Evolutionary conservation across 2,329 filamentous ascomycete genomes (phyloP).

Genomic region (Aspergillus clavatus): DNA sequence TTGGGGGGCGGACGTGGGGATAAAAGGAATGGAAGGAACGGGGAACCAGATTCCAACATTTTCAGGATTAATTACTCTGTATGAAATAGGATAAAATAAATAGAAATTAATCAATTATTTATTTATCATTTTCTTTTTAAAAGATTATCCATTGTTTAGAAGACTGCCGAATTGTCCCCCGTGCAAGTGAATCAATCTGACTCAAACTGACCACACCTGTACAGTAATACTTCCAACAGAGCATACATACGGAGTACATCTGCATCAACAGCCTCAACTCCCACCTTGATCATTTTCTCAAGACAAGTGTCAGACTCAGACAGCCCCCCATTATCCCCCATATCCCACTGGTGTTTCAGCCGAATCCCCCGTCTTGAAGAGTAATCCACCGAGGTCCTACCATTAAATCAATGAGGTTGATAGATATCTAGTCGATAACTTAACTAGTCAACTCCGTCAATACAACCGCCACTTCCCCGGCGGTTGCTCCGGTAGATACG

Average conservation of each 20-base stretch:
- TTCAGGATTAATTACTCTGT: neutral
- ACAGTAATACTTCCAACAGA: neutral
- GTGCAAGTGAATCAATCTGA: neutral
- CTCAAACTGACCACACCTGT: neutral
- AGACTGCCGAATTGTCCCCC: neutral
- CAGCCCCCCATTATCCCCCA: neutral
- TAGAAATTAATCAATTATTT: neutral
- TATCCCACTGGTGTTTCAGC: neutral
- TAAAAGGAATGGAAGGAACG: constrained; percentile 7
- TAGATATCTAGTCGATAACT: too few relatives aligned
- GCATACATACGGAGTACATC: neutral
- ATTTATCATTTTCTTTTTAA: too few relatives aligned
- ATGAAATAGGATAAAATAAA: neutral
- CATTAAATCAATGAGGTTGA: too few relatives aligned
- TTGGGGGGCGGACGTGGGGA: constrained; percentile 16
- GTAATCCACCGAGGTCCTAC: too few relatives aligned
- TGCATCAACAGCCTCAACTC: neutral
- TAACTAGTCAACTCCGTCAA: too few relatives aligned
- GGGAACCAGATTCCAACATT: neutral
- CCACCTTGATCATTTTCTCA: neutral
- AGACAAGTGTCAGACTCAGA: neutral
- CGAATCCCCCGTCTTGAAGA: neutral
- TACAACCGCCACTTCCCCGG: neutral
- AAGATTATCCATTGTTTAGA: too few relatives aligned
- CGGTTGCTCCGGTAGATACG: too few relatives aligned